Percentiles rank a stretch among this genome's conserved stretches.
Conservation (phyloP, 108 stramenopile species). For the Craspedostauros australis region DNA sequence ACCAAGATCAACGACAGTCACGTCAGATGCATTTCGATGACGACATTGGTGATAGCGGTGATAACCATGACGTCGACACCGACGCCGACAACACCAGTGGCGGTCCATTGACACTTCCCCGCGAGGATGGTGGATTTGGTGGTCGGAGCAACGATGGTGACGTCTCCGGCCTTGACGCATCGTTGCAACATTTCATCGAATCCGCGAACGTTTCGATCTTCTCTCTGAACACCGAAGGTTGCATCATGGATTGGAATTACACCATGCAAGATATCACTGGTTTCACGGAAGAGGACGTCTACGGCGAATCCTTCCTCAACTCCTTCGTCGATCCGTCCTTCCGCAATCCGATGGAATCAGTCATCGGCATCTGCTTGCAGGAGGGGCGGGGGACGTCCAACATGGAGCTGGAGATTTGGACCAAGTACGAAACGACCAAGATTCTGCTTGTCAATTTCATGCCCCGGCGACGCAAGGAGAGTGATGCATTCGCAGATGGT, state of each 20-base stretch:
- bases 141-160: background rate
- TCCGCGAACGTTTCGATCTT: conserved; percentile 55
- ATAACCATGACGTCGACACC: too few relatives aligned
- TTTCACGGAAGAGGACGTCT: conserved; percentile 38
- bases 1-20: too few relatives aligned
- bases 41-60: too few relatives aligned
- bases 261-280: conserved; percentile 42
- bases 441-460: conserved; percentile 45
- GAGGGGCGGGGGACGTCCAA: conserved; percentile 41
- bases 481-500: conserved; percentile 18
- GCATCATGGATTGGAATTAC: conserved; percentile 59
- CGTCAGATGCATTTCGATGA: too few relatives aligned
- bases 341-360: conserved; percentile 15
- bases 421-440: background rate
- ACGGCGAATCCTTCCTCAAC: conserved; percentile 28
- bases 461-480: conserved; percentile 32
- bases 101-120: too few relatives aligned
- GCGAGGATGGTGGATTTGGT: too few relatives aligned
- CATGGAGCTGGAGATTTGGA: conserved; percentile 44
- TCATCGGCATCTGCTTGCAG: conserved; percentile 25
- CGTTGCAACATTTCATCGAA: conserved; percentile 43
- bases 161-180: conserved; percentile 26
- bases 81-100: too few relatives aligned
- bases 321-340: conserved; percentile 26
- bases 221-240: conserved; percentile 45